Percentiles rank a stretch among this genome's conserved stretches.
Evolutionary conservation across 495 filamentous ascomycete genomes (phyloP).

Genomic region (Aspergillus wentii): DNA sequence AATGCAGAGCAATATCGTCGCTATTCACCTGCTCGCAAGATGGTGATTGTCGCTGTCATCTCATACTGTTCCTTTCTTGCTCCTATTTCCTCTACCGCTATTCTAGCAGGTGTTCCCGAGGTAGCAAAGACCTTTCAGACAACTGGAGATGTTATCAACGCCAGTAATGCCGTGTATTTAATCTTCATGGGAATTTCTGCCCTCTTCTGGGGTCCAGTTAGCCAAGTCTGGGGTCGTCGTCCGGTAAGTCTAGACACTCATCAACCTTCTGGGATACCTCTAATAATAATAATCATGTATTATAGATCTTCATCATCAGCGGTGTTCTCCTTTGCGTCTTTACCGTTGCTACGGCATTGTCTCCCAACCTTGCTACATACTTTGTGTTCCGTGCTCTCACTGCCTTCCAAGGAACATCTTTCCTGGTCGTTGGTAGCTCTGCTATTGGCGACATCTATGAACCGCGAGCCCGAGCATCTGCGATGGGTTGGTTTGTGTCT

Average conservation of each 20-base stretch:
- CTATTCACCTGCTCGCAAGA: constrained; percentile 51
- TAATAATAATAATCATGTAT: constrained; percentile 8
- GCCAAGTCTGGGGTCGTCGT: constrained; percentile 61
- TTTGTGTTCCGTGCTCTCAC: constrained; percentile 67
- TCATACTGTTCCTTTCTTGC: constrained; percentile 65
- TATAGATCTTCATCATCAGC: constrained; percentile 51
- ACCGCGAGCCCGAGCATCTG: constrained; percentile 62
- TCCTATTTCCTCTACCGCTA: constrained; percentile 63
- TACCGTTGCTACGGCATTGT: constrained; percentile 60
- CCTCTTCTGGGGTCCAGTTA: constrained; percentile 63
- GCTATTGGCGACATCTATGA: constrained; percentile 62
- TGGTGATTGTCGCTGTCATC: constrained; percentile 56
- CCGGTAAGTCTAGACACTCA: constrained; percentile 34
- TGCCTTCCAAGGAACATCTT: constrained; percentile 67
- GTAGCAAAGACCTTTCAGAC: constrained; percentile 58
- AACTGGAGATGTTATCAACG: constrained; percentile 60
- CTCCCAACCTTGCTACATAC: constrained; percentile 61
- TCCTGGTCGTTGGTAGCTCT: constrained; percentile 60
- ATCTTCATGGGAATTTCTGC: constrained; percentile 65
- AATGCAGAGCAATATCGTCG: constrained; percentile 47
- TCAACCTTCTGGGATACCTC: not conserved
- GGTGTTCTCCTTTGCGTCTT: constrained; percentile 57
- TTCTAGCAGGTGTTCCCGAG: constrained; percentile 66
- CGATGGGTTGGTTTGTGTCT: constrained; percentile 63
- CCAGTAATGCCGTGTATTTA: constrained; percentile 66